phyloP scores from a whole-genome alignment of 108 stramenopile species.

The Pseudonitzschia delicatissima region DNA sequence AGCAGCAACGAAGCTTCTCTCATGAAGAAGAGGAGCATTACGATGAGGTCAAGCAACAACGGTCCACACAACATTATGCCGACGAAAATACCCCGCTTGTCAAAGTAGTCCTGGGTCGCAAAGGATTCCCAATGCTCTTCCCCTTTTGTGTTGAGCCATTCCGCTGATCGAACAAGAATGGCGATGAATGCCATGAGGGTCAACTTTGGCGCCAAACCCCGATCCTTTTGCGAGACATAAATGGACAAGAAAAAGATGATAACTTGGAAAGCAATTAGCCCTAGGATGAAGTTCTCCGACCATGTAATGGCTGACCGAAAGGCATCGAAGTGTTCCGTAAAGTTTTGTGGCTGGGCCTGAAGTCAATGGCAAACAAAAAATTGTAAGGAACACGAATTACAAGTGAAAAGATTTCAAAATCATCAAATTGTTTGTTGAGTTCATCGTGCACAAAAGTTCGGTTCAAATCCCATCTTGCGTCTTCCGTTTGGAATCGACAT shows the following conservation, averaged over 20 bases:
- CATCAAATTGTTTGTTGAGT: neutral
- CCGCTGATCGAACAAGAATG: conserved; percentile 63
- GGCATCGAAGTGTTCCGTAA: conserved; percentile 69
- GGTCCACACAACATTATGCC: conserved; percentile 83
- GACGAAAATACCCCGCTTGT: conserved; percentile 77
- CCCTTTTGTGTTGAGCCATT: conserved; percentile 58
- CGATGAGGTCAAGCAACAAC: conserved; percentile 61
- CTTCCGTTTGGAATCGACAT: conserved; percentile 9
- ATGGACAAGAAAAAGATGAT: conserved; percentile 49
- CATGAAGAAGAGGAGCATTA: conserved; percentile 72
- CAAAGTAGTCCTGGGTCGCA: conserved; percentile 91
- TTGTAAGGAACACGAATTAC: neutral
- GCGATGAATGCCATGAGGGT: conserved; percentile 64
- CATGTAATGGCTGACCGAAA: conserved; percentile 78
- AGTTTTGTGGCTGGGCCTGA: conserved; percentile 56
- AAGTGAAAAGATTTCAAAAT: neutral
- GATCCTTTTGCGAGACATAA: conserved; percentile 34
- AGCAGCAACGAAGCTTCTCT: conserved; percentile 68
- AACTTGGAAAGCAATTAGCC: conserved; percentile 62
- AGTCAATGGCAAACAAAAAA: conserved; percentile 4
- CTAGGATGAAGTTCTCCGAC: conserved; percentile 75
- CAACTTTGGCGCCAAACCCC: conserved; percentile 44
- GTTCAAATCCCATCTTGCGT: neutral
- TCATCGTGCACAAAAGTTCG: neutral
- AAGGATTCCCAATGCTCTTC: conserved; percentile 65